These are phyloP conservation scores for Aspergillus carlsbadensis DNA, from an alignment of 495 filamentous ascomycete genomes.

Conservation along the genomic window DNA sequence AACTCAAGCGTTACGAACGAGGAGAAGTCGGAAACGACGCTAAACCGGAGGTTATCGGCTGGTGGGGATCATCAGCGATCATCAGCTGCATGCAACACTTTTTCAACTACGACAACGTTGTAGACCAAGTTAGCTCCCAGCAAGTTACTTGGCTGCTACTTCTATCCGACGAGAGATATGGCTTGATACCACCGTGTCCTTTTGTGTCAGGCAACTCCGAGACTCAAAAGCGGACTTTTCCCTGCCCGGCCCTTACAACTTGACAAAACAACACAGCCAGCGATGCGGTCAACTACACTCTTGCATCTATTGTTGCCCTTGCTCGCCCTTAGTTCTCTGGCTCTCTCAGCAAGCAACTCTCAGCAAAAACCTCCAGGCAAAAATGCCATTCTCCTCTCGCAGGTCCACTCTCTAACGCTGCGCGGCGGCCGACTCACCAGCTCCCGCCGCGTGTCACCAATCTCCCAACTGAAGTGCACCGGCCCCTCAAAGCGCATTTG, in stretches of 20 bases:
- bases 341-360: constrained; percentile 26
- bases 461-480: constrained; percentile 82
- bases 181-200: too few species aligned
- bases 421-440: constrained; percentile 60
- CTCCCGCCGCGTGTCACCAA: constrained; percentile 70
- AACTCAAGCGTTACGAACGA: too few species aligned
- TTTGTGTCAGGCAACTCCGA: too few species aligned
- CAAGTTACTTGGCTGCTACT: too few species aligned
- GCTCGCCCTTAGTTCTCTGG: constrained; percentile 36
- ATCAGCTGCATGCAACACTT: neutral
- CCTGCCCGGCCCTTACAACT: neutral
- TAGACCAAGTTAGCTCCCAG: neutral
- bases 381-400: constrained; percentile 70
- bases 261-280: constrained; percentile 3
- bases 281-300: constrained; percentile 13
- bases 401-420: constrained; percentile 77
- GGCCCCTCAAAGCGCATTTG: constrained; percentile 59
- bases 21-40: constrained; percentile 5
- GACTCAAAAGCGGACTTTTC: neutral
- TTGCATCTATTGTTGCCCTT: constrained; percentile 18
- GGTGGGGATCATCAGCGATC: constrained; percentile 1
- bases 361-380: constrained; percentile 42
- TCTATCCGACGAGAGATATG: too few species aligned
- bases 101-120: too few species aligned
- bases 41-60: constrained; percentile 7